A percentile compares a stretch with the other conserved stretches of the same genome.
Conservation (phyloP, 495 filamentous ascomycete species). For the Penicillium alfredii region DNA sequence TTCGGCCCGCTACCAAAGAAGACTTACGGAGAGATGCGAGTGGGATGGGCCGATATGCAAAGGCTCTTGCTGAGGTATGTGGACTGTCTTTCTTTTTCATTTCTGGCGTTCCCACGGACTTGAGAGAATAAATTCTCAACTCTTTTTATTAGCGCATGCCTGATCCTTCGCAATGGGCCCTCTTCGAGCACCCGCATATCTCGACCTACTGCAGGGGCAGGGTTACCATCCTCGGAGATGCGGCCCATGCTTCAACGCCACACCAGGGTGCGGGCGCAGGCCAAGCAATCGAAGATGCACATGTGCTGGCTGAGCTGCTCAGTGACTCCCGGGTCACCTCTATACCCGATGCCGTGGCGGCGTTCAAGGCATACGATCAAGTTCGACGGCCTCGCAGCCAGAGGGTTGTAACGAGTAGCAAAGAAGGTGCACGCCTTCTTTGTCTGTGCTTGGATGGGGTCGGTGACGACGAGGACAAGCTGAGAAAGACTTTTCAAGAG, state of each 20-base stretch:
- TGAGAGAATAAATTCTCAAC: constrained; percentile 1
- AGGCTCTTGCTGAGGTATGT: constrained; percentile 40
- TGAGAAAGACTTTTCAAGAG: constrained; percentile 34
- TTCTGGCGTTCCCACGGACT: not conserved
- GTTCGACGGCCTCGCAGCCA: constrained; percentile 50
- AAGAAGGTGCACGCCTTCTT: constrained; percentile 36
- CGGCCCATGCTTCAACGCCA: constrained; percentile 46
- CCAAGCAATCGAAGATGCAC: constrained; percentile 63
- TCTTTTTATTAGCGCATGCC: constrained; percentile 25
- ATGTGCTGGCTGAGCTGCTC: constrained; percentile 52
- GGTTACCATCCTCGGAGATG: constrained; percentile 59
- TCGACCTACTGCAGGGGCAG: constrained; percentile 49
- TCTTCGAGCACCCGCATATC: constrained; percentile 55
- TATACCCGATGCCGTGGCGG: constrained; percentile 27
- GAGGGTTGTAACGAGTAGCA: constrained; percentile 44
- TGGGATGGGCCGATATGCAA: constrained; percentile 46
- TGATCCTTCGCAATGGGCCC: constrained; percentile 53
- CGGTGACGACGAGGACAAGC: constrained; percentile 37
- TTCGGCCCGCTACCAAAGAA: constrained; percentile 48
- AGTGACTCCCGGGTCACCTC: constrained; percentile 28
- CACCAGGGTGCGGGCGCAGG: constrained; percentile 67
- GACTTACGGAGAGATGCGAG: constrained; percentile 51
- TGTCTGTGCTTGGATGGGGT: constrained; percentile 39
- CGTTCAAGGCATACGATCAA: constrained; percentile 57
- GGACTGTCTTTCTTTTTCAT: not conserved